These are phyloP conservation scores for Termitomyces sp. DNA, from an alignment of 768 basidiomycete genomes.

Conservation along the genomic window DNA sequence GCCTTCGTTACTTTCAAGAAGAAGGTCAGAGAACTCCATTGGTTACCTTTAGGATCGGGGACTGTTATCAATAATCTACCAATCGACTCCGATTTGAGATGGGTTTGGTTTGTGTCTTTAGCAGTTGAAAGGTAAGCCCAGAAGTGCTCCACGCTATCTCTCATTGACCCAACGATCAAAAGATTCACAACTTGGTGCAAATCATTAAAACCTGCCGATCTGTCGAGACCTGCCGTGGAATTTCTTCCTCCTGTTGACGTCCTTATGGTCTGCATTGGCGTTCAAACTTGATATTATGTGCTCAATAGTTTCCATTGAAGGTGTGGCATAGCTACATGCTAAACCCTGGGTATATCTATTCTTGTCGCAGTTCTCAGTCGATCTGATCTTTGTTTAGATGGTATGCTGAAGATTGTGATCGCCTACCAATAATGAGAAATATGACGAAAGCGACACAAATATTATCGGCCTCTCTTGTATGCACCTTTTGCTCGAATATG, in stretches of 20 bases:
- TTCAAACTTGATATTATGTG: background rate
- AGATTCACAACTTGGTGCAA: constrained; percentile 15
- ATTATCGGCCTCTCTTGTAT: constrained; percentile 5
- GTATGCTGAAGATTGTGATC: constrained; percentile 15
- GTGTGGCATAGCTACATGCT: constrained; percentile 19
- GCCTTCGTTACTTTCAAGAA: background rate
- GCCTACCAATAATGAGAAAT: constrained; percentile 6
- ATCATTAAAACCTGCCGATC: constrained; percentile 3
- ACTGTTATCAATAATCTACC: background rate
- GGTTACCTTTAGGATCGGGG: background rate
- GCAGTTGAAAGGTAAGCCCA: constrained; percentile 11
- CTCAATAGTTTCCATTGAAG: background rate
- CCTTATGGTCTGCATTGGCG: constrained; percentile 9
- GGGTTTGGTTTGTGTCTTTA: constrained; percentile 14
- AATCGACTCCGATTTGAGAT: constrained; percentile 4
- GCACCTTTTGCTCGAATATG: background rate
- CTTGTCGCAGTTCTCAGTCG: background rate
- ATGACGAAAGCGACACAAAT: background rate
- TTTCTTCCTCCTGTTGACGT: constrained; percentile 15
- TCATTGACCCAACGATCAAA: background rate
- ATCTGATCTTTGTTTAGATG: constrained; percentile 5
- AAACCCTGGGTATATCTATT: constrained; percentile 13
- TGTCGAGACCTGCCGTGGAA: background rate
- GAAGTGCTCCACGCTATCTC: background rate
- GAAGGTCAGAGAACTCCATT: background rate